Conservation (phyloP, 1,284 basidiomycete species). For the Leccinum pachyderme region DNA sequence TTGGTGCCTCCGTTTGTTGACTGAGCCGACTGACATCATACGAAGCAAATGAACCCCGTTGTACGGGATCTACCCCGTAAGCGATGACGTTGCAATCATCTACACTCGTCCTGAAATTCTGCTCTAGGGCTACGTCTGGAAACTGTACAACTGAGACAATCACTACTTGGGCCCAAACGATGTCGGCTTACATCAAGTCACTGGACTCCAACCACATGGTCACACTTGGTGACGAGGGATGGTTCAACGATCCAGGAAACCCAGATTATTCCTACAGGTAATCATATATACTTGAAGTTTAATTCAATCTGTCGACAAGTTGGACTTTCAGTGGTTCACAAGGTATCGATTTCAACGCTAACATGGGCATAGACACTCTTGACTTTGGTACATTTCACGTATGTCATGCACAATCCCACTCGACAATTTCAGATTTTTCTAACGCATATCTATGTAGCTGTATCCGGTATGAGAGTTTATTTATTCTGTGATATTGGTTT, state of each 20-base stretch:
- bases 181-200: slow-evolving; percentile 53
- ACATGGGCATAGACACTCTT: slow-evolving; percentile 53
- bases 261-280: slow-evolving; percentile 54
- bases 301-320: background rate
- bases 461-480: background rate
- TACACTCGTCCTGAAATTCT: background rate
- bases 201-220: slow-evolving; percentile 60
- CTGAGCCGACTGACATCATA: background rate
- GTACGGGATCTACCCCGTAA: slow-evolving; percentile 42
- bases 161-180: slow-evolving; percentile 49
- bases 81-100: slow-evolving; percentile 1
- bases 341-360: slow-evolving; percentile 61
- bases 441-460: background rate
- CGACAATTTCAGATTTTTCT: background rate
- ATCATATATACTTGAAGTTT: slow-evolving; percentile 15
- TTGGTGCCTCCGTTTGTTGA: background rate
- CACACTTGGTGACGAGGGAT: slow-evolving; percentile 60
- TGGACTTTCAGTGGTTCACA: slow-evolving; percentile 41
- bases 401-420: slow-evolving; percentile 18
- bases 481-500: background rate
- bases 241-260: slow-evolving; percentile 48
- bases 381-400: slow-evolving; percentile 70
- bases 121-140: slow-evolving; percentile 37
- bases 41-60: slow-evolving; percentile 49
- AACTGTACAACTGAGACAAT: slow-evolving; percentile 50